Evolutionary conservation across 1,284 basidiomycete genomes (phyloP), one percentile per base, ranked within the genome.

Genomic region (Fomitopsis palustris): DNA sequence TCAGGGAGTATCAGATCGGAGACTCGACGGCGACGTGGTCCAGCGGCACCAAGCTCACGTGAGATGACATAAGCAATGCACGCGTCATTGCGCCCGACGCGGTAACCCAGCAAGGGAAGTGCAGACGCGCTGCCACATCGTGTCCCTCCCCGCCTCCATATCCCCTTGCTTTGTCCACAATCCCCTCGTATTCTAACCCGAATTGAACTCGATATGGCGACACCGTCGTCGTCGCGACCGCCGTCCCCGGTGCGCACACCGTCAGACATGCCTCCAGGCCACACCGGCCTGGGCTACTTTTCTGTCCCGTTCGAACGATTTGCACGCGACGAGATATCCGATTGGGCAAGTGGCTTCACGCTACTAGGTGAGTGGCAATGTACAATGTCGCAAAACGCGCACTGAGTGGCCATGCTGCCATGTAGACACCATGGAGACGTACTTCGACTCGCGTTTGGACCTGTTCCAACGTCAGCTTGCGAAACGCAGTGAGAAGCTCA

Each of bases 401-500:
- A 10, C 29, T 33, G 45, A 16, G 17, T 6, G 54, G 8, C 42
- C 38, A 45, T 31, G 19, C 65, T 54, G 72, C 66, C 49, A 39
- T 23, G 27, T 65, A 91, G 90, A 93, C 70, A 93, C 91, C n/a
- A 78, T 93, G 73, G 92, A 95, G 72, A 95, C 92, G 0, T 95
- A 88, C 70, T 93, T 92, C 67, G 93, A 96, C 74, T 94, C 95
- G 2, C 87, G 92, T 64, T 78, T 97, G 62, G 95, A 97, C 73
- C 82, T 97, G 1, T 78, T 96, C 38, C 93, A 96, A 69, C 86
- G 95, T 39, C 86, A 87, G 58, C 82, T 96, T 35, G 89, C 93
- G 73, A 93, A 91, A 59, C 93, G 94, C 65, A 88, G 91, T 59
- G 90, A 93, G 62, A 81, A 85, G 58, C 80, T 96, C 61, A 93